Percentiles rank a stretch among this genome's conserved stretches.
Conservation (phyloP, 441 rosid species). For the Brassica balearica region DNA sequence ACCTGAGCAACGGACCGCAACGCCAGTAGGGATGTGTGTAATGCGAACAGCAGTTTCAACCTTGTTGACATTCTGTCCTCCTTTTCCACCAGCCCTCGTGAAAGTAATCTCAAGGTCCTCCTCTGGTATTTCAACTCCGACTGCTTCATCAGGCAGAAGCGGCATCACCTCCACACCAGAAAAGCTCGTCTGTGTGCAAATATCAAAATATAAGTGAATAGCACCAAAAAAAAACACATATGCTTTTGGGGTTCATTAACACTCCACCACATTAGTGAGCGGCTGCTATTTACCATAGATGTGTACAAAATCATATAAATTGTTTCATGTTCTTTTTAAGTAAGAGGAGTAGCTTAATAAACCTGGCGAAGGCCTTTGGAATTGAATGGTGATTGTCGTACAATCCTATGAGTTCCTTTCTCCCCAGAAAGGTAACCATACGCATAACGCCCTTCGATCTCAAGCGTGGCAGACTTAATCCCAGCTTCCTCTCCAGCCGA, state of each 20-base stretch:
- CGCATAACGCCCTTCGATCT: slow-evolving; percentile 89
- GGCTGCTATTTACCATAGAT: slow-evolving; percentile 1
- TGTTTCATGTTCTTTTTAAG: not conserved
- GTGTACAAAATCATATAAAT: not conserved
- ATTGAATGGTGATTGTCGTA: slow-evolving; percentile 95
- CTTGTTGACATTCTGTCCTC: slow-evolving; percentile 97
- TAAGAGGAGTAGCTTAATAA: slow-evolving; percentile 26
- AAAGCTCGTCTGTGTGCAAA: slow-evolving; percentile 82
- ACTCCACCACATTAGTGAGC: not conserved
- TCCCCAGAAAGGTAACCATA: slow-evolving; percentile 94
- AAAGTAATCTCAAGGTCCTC: slow-evolving; percentile 86
- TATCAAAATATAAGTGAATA: slow-evolving; percentile 23
- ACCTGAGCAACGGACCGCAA: slow-evolving; percentile 93
- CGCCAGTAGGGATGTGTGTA: slow-evolving; percentile 90
- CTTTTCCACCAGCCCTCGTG: slow-evolving; percentile 96
- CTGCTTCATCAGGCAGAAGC: slow-evolving; percentile 88
- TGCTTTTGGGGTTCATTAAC: not conserved
- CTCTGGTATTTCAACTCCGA: slow-evolving; percentile 78
- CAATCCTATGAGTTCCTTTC: slow-evolving; percentile 95
- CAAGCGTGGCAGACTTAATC: slow-evolving; percentile 88
- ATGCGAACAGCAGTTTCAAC: slow-evolving; percentile 95
- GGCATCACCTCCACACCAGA: slow-evolving; percentile 99
- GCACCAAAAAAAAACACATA: slow-evolving; percentile 1
- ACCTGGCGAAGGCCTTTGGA: slow-evolving; percentile 99
- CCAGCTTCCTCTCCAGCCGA: slow-evolving; percentile 98